phyloP scores from a whole-genome alignment of 2,329 filamentous ascomycete species.

The Apiospora arundinis region DNA sequence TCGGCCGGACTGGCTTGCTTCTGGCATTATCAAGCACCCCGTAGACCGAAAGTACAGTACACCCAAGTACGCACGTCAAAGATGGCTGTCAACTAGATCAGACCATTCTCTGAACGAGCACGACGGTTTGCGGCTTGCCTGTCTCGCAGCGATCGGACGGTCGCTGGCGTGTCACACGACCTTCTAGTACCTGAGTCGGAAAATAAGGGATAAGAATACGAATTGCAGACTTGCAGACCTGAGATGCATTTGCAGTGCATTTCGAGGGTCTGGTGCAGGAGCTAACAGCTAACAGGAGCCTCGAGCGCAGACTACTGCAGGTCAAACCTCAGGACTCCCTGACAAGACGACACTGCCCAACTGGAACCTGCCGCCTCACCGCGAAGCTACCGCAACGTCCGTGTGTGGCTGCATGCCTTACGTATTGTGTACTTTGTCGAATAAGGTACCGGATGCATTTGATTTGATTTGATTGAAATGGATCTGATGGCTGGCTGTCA shows the following conservation, averaged over 20 bases:
- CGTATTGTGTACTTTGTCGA: neutral
- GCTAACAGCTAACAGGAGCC: neutral
- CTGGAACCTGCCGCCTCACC: slow-evolving; percentile 17
- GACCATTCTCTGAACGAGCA: slow-evolving; percentile 11
- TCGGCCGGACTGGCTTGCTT: neutral
- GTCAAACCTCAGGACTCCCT: slow-evolving; percentile 7
- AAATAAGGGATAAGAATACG: slow-evolving; percentile 17
- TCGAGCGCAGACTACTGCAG: slow-evolving; percentile 17
- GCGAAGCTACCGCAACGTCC: slow-evolving; percentile 6
- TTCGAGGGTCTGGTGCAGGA: neutral
- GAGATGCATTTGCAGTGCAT: neutral
- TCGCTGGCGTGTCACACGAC: slow-evolving; percentile 16
- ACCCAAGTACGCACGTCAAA: neutral
- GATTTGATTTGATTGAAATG: neutral
- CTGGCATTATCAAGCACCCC: neutral
- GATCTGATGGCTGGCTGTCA: neutral
- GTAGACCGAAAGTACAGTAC: neutral
- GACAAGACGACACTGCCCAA: slow-evolving; percentile 4
- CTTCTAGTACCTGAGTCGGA: slow-evolving; percentile 9
- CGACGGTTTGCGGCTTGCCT: neutral
- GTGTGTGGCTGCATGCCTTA: slow-evolving; percentile 7
- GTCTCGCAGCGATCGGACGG: slow-evolving; percentile 5
- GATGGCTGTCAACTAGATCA: slow-evolving; percentile 6
- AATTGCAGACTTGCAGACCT: neutral
- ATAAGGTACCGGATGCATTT: neutral